Conservation (phyloP, 1,284 basidiomycete species). For the Cutaneotrichosporon arboriforme region DNA sequence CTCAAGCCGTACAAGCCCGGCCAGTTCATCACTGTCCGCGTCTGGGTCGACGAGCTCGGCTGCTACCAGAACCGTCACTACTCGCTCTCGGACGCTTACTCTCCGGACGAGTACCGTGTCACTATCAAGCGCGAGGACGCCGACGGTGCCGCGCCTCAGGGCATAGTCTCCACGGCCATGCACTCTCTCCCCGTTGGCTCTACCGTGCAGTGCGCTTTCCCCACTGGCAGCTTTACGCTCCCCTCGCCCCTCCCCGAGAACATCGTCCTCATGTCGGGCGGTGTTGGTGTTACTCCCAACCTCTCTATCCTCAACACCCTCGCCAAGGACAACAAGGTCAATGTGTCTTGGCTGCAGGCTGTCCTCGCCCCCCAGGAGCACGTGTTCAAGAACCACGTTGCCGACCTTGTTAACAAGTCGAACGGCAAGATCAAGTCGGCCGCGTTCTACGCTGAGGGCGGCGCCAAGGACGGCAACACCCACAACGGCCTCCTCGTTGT, state of each 20-base stretch:
- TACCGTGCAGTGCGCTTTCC: conserved; percentile 27
- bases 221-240: conserved; percentile 32
- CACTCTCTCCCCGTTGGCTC: conserved; percentile 29
- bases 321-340: conserved; percentile 3
- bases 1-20: conserved; percentile 28
- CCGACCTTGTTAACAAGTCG: conserved; percentile 11
- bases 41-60: conserved; percentile 13
- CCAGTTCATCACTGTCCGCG: conserved; percentile 34
- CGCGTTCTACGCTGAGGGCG: conserved; percentile 21
- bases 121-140: conserved; percentile 30
- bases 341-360: conserved; percentile 24
- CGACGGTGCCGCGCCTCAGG: conserved; percentile 18
- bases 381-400: conserved; percentile 19
- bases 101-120: conserved; percentile 28
- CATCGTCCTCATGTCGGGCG: conserved; percentile 37
- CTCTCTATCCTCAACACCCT: conserved; percentile 35
- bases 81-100: conserved; percentile 29
- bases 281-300: conserved; percentile 37
- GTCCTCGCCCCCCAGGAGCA: conserved; percentile 11
- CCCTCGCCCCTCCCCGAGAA: conserved; percentile 21
- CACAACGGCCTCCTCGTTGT: conserved; percentile 19
- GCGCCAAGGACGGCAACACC: not conserved
- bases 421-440: conserved; percentile 20
- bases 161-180: conserved; percentile 17
- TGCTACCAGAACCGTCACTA: conserved; percentile 28